Base-by-base conservation (phyloP, 2,329 filamentous ascomycete species). In the Fusarium dimerum region DNA sequence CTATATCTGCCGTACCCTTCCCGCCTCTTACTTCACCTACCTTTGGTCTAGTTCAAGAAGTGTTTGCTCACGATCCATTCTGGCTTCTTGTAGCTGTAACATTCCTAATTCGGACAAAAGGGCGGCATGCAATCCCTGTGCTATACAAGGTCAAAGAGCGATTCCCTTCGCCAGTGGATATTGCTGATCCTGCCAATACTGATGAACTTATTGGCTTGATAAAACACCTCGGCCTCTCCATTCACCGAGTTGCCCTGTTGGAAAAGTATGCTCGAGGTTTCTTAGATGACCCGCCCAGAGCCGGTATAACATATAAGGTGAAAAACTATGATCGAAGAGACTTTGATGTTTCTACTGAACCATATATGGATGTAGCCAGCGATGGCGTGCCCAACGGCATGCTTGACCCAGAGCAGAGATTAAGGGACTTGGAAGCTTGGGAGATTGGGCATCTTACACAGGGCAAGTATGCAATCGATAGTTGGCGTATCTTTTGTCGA, bases 401-500 rank as follows among this genome's bases (percentile, higher is more conserved):
- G 13, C 32, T 36, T 15, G 32, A 36, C 4, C 13, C 16, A 13
- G 47, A 36, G 13, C 32, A 54, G 3, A 36, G 32, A 15, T 15
- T 36, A 9, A 36, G 13, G 13, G 62, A 67, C 16, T 43, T 68
- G 17, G 75, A 78, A 11, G 81, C 82, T 0, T 95, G 91, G 86
- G 92, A 97, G 66, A 88, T 96, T 54, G 91, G 88, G 0, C 90
- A 96, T 69, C 75, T 97, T 51, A 92, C 90, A 0, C 86, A 90
- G 48, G 90, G 92, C 15, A 79, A 84, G 2, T 97, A 97, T 69
- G 89, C 90, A 0, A 77, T 93, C 45, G 92, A 97, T 70, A 92
- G 88, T 66, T 97, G 91, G 89, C 84, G 92, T 3, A 96, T 97
- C 57, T 97, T 97, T 71, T 96, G 91, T 68, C 84, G 92, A 2